phyloP scores from a whole-genome alignment of 2,329 filamentous ascomycete genomes.

The Neofusicoccum kwambonambiense region DNA sequence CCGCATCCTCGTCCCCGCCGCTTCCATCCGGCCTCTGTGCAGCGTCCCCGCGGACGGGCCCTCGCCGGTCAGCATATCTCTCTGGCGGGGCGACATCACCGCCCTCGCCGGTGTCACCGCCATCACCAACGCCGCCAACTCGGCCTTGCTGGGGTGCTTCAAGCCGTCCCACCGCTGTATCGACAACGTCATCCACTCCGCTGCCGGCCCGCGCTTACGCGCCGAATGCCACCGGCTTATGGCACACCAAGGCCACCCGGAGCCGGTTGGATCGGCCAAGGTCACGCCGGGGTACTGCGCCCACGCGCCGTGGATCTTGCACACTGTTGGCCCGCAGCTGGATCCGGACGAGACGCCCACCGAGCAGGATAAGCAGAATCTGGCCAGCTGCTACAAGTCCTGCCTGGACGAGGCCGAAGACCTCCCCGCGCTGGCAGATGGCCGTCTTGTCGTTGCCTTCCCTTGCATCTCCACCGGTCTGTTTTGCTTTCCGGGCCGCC shows the following conservation, averaged over 20 bases:
- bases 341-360: constrained; percentile 23
- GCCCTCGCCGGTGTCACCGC: constrained; percentile 31
- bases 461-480: constrained; percentile 38
- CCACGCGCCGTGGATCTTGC: constrained; percentile 31
- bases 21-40: constrained; percentile 19
- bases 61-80: constrained; percentile 19
- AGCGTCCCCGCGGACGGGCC: constrained; percentile 3
- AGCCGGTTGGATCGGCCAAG: constrained; percentile 29
- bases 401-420: constrained; percentile 31
- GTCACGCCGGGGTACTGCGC: constrained; percentile 30
- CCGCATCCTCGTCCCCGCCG: constrained; percentile 20
- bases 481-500: constrained; percentile 33
- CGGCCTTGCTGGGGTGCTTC: constrained; percentile 37
- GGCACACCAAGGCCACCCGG: constrained; percentile 23
- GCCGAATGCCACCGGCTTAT: constrained; percentile 31
- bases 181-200: constrained; percentile 37
- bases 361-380: constrained; percentile 24
- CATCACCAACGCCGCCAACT: constrained; percentile 39
- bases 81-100: constrained; percentile 39
- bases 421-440: constrained; percentile 24
- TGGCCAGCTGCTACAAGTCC: constrained; percentile 32
- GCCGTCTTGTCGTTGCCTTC: constrained; percentile 31
- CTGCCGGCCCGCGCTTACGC: constrained; percentile 33
- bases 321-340: constrained; percentile 38
- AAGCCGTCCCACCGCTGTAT: constrained; percentile 35